phyloP scores from a whole-genome alignment of 768 basidiomycete genomes.

The Podaxis mareebaensis region DNA sequence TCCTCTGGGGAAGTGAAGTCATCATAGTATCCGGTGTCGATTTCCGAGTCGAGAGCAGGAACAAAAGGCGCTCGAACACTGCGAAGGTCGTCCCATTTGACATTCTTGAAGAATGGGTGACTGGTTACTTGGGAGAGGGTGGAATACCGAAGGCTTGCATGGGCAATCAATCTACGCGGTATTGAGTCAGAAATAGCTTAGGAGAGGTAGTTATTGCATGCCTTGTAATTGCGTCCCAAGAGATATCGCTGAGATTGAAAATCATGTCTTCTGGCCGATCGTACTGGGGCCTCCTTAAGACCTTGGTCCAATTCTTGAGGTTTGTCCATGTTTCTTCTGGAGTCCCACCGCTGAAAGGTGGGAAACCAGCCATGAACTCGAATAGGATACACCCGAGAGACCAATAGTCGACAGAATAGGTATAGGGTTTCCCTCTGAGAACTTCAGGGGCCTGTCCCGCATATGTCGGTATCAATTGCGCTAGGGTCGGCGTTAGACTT shows the following conservation, averaged over 20 bases:
- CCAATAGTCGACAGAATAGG: slow-evolving; percentile 97
- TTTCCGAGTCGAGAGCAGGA: slow-evolving; percentile 90
- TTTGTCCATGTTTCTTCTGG: slow-evolving; percentile 99
- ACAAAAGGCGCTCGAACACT: slow-evolving; percentile 84
- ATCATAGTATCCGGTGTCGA: slow-evolving; percentile 95
- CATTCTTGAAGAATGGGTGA: slow-evolving; percentile 81
- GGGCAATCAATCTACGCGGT: slow-evolving; percentile 73
- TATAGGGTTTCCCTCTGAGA: slow-evolving; percentile 91
- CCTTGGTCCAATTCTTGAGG: slow-evolving; percentile 95
- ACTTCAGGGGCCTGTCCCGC: slow-evolving; percentile 73
- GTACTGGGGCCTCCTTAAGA: slow-evolving; percentile 90
- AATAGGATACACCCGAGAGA: slow-evolving; percentile 97
- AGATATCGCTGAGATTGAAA: slow-evolving; percentile 91
- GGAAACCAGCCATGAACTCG: slow-evolving; percentile 96
- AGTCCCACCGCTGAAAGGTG: slow-evolving; percentile 94
- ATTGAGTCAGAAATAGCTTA: background rate
- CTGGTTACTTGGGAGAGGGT: slow-evolving; percentile 69
- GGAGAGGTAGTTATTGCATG: slow-evolving; percentile 30
- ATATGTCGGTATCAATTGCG: background rate
- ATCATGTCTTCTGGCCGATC: slow-evolving; percentile 95
- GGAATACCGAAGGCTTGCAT: slow-evolving; percentile 77
- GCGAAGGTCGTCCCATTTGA: slow-evolving; percentile 81
- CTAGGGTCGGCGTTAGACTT: slow-evolving; percentile 4
- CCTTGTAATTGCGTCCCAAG: slow-evolving; percentile 94
- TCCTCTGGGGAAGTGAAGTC: slow-evolving; percentile 87